phyloP scores from a whole-genome alignment of 768 basidiomycete species.

The Holtermannia corniformis region DNA sequence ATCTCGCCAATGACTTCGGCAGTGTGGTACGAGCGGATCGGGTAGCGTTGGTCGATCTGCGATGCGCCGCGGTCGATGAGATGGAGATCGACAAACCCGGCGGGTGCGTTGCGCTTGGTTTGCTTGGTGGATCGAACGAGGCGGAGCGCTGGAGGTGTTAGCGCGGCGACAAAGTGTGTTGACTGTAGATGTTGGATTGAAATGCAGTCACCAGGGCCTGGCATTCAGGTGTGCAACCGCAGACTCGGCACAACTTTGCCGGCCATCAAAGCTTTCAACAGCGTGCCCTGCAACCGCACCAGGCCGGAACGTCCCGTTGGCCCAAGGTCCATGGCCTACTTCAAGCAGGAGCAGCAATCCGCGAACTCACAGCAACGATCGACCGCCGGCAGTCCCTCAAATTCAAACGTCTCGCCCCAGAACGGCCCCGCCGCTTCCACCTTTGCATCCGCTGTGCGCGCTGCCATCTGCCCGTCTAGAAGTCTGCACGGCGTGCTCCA shows the following conservation, averaged over 20 bases:
- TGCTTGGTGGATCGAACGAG: slow-evolving; percentile 2
- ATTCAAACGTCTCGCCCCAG: slow-evolving; percentile 13
- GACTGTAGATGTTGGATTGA: too few relatives aligned
- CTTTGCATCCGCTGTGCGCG: slow-evolving; percentile 11
- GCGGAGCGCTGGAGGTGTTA: slow-evolving; percentile 2
- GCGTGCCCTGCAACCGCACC: too few relatives aligned
- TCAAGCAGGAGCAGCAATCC: background rate
- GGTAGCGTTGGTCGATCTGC: slow-evolving; percentile 12
- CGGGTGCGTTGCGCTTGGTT: background rate
- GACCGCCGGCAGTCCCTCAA: slow-evolving; percentile 10
- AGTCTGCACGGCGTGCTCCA: slow-evolving; percentile 1
- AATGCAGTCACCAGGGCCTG: too few relatives aligned
- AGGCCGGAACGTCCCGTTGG: too few relatives aligned
- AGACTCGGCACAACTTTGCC: too few relatives aligned
- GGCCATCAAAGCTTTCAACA: too few relatives aligned
- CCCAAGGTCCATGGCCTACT: too few relatives aligned
- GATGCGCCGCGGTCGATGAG: slow-evolving; percentile 4
- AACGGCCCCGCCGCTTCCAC: slow-evolving; percentile 4
- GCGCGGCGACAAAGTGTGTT: too few relatives aligned
- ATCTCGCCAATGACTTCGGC: slow-evolving; percentile 10
- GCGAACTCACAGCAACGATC: slow-evolving; percentile 11
- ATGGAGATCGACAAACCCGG: slow-evolving; percentile 7
- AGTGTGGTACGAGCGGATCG: slow-evolving; percentile 4
- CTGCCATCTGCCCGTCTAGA: slow-evolving; percentile 4
- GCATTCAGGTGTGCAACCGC: too few relatives aligned